Conservation (phyloP, 2,329 filamentous ascomycete genomes). For the Pestalotiopsis sp. region DNA sequence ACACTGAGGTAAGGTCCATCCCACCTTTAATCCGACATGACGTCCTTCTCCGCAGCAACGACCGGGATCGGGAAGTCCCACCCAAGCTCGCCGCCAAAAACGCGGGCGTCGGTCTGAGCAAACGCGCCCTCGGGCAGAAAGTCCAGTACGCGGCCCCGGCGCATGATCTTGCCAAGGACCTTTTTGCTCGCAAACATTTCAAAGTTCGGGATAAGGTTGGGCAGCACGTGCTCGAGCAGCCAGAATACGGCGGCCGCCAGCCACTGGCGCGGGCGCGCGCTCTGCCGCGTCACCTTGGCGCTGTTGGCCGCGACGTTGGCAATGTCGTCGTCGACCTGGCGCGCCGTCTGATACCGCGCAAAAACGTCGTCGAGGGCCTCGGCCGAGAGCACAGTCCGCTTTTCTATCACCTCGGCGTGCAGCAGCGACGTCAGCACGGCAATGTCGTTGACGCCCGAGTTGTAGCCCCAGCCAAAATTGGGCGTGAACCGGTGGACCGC, state of each 20-base stretch:
- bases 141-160: neutral
- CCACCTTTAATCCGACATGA: neutral
- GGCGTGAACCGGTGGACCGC: slow-evolving; percentile 6
- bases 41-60: neutral
- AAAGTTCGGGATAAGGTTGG: neutral
- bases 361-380: neutral
- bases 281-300: slow-evolving; percentile 1
- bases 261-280: slow-evolving; percentile 7
- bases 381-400: neutral
- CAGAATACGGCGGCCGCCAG: neutral
- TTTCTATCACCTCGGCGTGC: neutral
- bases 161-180: neutral
- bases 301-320: neutral
- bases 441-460: slow-evolving; percentile 7
- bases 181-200: slow-evolving; percentile 5
- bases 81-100: neutral
- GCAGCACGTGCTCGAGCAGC: slow-evolving; percentile 1
- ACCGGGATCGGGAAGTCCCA: slow-evolving; percentile 4
- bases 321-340: slow-evolving; percentile 3
- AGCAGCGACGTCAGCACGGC: slow-evolving; percentile 5
- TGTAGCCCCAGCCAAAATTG: slow-evolving; percentile 6
- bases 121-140: neutral
- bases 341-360: slow-evolving; percentile 4
- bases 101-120: neutral
- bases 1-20: no score